phyloP scores from a whole-genome alignment of 2,329 filamentous ascomycete genomes.

The Ophiostoma sp. region DNA sequence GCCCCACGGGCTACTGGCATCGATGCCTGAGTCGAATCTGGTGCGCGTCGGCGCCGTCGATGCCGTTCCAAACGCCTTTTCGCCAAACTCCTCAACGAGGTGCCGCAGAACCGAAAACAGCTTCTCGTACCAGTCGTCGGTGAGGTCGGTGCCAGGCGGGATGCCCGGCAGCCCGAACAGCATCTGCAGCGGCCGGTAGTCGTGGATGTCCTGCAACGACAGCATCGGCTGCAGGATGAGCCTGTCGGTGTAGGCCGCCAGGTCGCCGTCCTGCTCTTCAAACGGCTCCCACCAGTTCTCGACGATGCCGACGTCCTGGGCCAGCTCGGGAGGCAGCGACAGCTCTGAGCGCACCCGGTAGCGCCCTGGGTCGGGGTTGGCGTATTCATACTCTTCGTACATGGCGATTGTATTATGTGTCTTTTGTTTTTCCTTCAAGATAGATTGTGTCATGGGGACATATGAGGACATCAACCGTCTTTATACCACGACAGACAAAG shows the following conservation, averaged over 20 bases:
- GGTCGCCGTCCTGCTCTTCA: neutral
- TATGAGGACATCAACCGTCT: neutral
- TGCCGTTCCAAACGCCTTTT: slow-evolving; percentile 30
- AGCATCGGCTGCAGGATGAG: neutral
- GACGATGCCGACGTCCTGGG: slow-evolving; percentile 20
- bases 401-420: neutral
- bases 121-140: slow-evolving; percentile 30
- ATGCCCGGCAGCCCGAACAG: slow-evolving; percentile 27
- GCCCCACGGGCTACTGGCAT: neutral
- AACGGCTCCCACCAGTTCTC: slow-evolving; percentile 26
- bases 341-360: slow-evolving; percentile 9
- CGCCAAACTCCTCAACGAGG: slow-evolving; percentile 28
- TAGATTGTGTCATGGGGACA: too few species aligned
- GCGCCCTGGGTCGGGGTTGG: slow-evolving; percentile 20
- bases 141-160: slow-evolving; percentile 22
- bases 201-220: slow-evolving; percentile 20
- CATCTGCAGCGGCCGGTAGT: slow-evolving; percentile 28
- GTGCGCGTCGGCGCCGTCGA: neutral
- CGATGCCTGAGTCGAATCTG: neutral
- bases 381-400: neutral
- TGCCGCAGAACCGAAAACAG: slow-evolving; percentile 32
- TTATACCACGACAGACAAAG: neutral
- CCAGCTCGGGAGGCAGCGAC: neutral
- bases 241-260: too few species aligned
- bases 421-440: neutral